phyloP scores from a whole-genome alignment of 2,329 filamentous ascomycete species.

The Exophiala bonariae region DNA sequence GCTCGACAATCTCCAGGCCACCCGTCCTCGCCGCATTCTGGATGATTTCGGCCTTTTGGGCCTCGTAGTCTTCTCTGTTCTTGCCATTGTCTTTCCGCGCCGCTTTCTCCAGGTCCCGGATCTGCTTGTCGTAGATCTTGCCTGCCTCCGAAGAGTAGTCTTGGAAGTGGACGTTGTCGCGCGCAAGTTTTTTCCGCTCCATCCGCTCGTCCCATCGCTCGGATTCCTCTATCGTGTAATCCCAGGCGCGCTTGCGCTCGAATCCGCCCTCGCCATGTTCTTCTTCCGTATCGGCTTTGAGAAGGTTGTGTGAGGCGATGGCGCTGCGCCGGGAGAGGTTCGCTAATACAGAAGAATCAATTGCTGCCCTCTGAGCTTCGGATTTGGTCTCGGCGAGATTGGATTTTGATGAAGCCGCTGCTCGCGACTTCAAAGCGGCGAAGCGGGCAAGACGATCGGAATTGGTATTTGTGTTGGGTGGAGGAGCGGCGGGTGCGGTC shows the following conservation, averaged over 20 bases:
- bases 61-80: conserved; percentile 77
- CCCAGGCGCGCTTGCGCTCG: conserved; percentile 96
- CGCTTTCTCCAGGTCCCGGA: conserved; percentile 70
- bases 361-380: conserved; percentile 76
- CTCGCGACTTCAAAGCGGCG: conserved; percentile 28
- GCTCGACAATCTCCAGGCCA: conserved; percentile 89
- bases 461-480: not conserved
- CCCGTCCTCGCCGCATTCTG: conserved; percentile 82
- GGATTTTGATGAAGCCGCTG: conserved; percentile 56
- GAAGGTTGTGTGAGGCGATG: conserved; percentile 84
- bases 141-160: conserved; percentile 85
- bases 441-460: conserved; percentile 28
- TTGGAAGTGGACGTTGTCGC: conserved; percentile 84
- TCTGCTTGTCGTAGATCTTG: conserved; percentile 91
- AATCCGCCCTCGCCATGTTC: conserved; percentile 67
- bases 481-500: conserved; percentile 5
- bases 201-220: conserved; percentile 91
- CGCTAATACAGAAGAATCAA: conserved; percentile 74
- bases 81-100: conserved; percentile 22
- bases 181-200: conserved; percentile 77
- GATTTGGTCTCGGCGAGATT: conserved; percentile 83
- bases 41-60: conserved; percentile 68
- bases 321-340: conserved; percentile 83
- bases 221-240: conserved; percentile 94
- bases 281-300: conserved; percentile 87